Percentiles rank a stretch among this genome's conserved stretches.
These are phyloP conservation scores for Cutaneotrichosporon spelunceum DNA, from an alignment of 1,284 basidiomycete genomes.

Conservation along the genomic window DNA sequence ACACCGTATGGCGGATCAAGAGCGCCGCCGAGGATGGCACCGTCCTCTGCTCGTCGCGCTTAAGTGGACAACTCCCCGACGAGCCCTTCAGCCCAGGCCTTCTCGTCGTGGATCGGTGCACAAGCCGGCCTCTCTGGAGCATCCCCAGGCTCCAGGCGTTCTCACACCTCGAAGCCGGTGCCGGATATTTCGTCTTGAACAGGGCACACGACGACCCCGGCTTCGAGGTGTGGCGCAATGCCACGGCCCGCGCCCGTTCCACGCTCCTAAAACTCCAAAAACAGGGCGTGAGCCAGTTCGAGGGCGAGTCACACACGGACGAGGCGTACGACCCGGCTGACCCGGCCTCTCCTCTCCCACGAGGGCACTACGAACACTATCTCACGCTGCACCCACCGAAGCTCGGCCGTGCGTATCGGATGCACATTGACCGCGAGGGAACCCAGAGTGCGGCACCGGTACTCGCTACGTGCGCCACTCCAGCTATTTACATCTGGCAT, in stretches of 20 bases:
- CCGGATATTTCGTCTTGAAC: constrained; percentile 38
- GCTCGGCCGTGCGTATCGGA: constrained; percentile 36
- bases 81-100: constrained; percentile 7
- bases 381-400: constrained; percentile 35
- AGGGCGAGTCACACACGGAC: constrained; percentile 22
- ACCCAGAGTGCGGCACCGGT: constrained; percentile 28
- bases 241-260: constrained; percentile 24
- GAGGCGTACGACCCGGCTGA: constrained; percentile 9
- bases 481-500: constrained; percentile 40
- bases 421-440: constrained; percentile 34
- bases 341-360: constrained; percentile 23
- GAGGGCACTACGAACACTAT: constrained; percentile 40
- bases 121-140: constrained; percentile 29
- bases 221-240: constrained; percentile 35
- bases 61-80: background rate
- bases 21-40: constrained; percentile 33
- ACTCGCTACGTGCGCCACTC: constrained; percentile 30
- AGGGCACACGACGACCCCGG: constrained; percentile 16
- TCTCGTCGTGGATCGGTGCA: constrained; percentile 11
- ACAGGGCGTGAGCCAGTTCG: constrained; percentile 12
- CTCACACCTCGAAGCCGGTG: constrained; percentile 43
- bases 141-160: constrained; percentile 24
- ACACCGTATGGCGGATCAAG: constrained; percentile 44
- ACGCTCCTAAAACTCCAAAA: constrained; percentile 10
- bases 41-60: constrained; percentile 31